Conservation (phyloP, 345 rosid species). For the Ceriops decandra region DNA sequence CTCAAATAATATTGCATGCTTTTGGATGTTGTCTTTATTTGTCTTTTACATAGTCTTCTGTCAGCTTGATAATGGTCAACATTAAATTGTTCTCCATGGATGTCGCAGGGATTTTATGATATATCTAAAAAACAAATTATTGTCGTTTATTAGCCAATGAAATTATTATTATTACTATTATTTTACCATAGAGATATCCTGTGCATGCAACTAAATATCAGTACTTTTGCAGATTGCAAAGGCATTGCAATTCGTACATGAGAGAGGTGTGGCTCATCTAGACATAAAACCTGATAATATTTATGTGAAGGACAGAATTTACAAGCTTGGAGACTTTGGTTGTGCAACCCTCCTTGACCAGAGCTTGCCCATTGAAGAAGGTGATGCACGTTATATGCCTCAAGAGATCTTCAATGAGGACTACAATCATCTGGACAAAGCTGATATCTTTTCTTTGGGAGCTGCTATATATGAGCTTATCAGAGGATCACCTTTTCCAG, state of each 20-base stretch:
- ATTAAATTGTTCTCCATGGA: too few relatives aligned
- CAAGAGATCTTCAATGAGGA: slow-evolving; percentile 90
- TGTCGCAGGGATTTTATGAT: too few relatives aligned
- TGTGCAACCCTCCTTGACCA: slow-evolving; percentile 81
- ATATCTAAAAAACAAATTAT: too few relatives aligned
- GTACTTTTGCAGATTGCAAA: slow-evolving; percentile 64
- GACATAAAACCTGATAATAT: slow-evolving; percentile 98
- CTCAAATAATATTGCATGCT: too few relatives aligned
- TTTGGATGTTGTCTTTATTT: too few relatives aligned
- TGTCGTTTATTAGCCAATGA: too few relatives aligned
- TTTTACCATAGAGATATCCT: neutral
- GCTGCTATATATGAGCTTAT: slow-evolving; percentile 75
- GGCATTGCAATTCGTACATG: slow-evolving; percentile 75
- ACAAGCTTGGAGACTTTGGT: slow-evolving; percentile 96
- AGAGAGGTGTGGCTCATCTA: slow-evolving; percentile 82
- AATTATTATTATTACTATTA: neutral
- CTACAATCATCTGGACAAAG: slow-evolving; percentile 83
- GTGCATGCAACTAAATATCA: neutral
- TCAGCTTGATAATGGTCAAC: too few relatives aligned
- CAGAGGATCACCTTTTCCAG: slow-evolving; percentile 72
- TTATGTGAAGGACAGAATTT: slow-evolving; percentile 69
- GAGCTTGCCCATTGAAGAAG: slow-evolving; percentile 91
- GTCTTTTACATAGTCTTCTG: too few relatives aligned
- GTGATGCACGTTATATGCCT: slow-evolving; percentile 99
- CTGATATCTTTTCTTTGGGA: slow-evolving; percentile 87